phyloP scores from a whole-genome alignment of 345 rosid genomes.

The Syzygium jambos region DNA sequence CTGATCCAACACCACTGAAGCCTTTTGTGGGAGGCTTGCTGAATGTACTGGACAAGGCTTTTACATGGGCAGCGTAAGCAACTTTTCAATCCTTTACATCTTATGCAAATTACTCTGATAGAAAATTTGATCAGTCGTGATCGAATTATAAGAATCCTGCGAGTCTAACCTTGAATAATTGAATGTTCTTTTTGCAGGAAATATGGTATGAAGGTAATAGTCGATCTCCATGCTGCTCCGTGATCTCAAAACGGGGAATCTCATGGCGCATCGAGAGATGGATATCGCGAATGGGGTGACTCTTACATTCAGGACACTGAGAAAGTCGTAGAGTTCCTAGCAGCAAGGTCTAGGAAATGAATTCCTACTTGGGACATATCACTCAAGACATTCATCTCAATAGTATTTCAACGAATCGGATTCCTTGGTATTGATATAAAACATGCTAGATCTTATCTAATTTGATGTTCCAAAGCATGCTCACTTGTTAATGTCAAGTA shows the following conservation, averaged over 20 bases:
- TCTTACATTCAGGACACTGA: constrained; percentile 18
- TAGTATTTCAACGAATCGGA: not conserved
- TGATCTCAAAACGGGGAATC: constrained; percentile 23
- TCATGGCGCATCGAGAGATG: constrained; percentile 29
- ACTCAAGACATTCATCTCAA: not conserved
- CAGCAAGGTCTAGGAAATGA: constrained; percentile 6
- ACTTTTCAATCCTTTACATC: not conserved
- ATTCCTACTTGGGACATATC: not conserved
- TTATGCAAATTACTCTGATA: not conserved
- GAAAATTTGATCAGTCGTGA: not conserved
- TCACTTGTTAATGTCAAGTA: not conserved
- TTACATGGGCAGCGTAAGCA: not conserved
- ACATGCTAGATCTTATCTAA: not conserved
- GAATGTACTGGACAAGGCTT: not conserved
- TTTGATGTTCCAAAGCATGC: not conserved
- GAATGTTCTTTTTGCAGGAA: not conserved
- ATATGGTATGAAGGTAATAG: not conserved
- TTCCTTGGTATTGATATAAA: not conserved
- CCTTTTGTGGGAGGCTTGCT: not conserved
- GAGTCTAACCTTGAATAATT: not conserved
- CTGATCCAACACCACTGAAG: not conserved
- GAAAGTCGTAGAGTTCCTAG: constrained; percentile 27
- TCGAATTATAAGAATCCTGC: not conserved
- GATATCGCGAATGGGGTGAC: constrained; percentile 33
- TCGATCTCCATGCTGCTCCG: not conserved